Evolutionary conservation across 73 alveolate species (phyloP).

Genomic region (Blepharisma stoltei): DNA sequence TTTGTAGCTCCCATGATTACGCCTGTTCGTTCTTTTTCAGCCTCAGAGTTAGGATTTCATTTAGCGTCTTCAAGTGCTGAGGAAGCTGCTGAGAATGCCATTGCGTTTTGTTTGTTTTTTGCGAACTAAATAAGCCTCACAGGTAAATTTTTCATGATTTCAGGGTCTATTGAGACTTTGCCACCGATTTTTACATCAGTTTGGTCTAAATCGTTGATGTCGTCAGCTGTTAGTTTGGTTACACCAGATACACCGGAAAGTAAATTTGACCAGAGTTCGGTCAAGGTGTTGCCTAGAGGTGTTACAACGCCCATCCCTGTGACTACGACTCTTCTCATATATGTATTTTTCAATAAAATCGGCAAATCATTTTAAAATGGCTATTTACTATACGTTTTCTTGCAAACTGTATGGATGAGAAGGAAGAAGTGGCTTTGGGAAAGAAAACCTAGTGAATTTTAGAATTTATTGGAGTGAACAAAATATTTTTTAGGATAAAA

Average conservation of each 20-base stretch:
- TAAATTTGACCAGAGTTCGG: conserved; percentile 43
- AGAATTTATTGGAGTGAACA: no score
- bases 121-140: background rate
- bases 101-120: conserved; percentile 36
- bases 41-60: background rate
- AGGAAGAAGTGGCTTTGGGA: no score
- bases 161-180: conserved; percentile 26
- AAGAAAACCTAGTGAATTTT: no score
- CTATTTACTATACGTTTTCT: no score
- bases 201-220: conserved; percentile 26
- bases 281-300: conserved; percentile 56
- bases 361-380: no score
- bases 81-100: conserved; percentile 48
- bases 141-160: background rate
- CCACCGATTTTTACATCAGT: conserved; percentile 49
- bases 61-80: conserved; percentile 49
- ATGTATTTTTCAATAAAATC: background rate
- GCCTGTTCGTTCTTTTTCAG: conserved; percentile 10
- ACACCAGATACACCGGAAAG: conserved; percentile 61
- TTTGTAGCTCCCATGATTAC: background rate
- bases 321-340: conserved; percentile 65
- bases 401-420: no score
- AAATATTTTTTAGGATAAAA: no score
- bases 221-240: conserved; percentile 35
- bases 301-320: conserved; percentile 71